These are phyloP conservation scores for Lablab purpureus DNA, from an alignment of 306 rosid genomes.

Conservation along the genomic window DNA sequence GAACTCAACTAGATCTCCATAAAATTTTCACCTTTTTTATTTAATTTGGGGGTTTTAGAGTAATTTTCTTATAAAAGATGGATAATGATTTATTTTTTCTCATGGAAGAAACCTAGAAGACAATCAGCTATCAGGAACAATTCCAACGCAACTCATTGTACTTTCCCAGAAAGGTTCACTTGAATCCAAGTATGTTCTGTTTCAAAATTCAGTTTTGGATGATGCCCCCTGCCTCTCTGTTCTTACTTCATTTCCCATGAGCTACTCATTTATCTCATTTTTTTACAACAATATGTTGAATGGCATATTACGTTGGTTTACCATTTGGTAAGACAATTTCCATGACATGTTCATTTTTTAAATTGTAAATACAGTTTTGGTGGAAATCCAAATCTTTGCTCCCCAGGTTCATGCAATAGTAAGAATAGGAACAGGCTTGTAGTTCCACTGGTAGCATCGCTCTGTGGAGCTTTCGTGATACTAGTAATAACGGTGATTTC, in stretches of 20 bases:
- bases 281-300: background rate
- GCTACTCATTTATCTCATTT: conserved; percentile 9
- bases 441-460: conserved; percentile 58
- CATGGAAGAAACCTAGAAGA: conserved; percentile 53
- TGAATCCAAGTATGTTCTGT: conserved; percentile 42
- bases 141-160: conserved; percentile 45
- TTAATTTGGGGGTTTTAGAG: background rate
- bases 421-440: conserved; percentile 36
- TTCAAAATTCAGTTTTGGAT: conserved; percentile 20
- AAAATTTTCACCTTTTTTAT: conserved; percentile 9
- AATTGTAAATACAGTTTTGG: conserved; percentile 50
- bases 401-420: conserved; percentile 51
- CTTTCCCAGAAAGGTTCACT: conserved; percentile 40
- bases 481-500: conserved; percentile 41
- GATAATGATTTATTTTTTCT: background rate
- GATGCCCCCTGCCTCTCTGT: conserved; percentile 1
- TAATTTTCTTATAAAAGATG: background rate
- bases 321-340: background rate
- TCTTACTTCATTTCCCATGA: conserved; percentile 8
- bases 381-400: conserved; percentile 57
- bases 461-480: conserved; percentile 54
- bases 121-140: conserved; percentile 51
- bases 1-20: background rate
- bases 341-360: conserved; percentile 18
- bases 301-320: background rate